These are phyloP conservation scores for Crithidia expoeki DNA, from an alignment of 208 protist species.

Conservation along the genomic window DNA sequence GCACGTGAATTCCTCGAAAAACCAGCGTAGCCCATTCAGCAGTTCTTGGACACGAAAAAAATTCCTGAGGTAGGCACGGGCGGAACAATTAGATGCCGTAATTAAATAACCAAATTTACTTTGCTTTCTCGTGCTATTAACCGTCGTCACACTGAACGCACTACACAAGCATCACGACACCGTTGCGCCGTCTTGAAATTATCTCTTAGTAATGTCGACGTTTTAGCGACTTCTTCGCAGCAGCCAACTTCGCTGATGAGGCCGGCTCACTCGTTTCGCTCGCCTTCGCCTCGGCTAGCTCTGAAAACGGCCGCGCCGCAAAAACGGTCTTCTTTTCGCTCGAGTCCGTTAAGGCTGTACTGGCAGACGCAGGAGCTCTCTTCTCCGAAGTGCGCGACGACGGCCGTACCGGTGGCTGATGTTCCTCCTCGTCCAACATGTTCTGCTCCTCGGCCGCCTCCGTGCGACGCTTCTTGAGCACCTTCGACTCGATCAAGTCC, in stretches of 20 bases:
- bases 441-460: conserved; percentile 14
- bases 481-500: conserved; percentile 15
- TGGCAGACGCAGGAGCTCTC: neutral
- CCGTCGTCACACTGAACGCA: too few species aligned
- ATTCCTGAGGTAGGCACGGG: too few species aligned
- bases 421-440: conserved; percentile 16
- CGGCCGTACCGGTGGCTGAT: neutral
- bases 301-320: conserved; percentile 7
- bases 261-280: neutral
- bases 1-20: too few species aligned
- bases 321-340: conserved; percentile 15
- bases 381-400: neutral
- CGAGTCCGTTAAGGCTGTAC: neutral
- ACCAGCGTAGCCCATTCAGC: too few species aligned
- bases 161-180: neutral
- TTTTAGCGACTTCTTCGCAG: conserved; percentile 26
- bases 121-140: too few species aligned
- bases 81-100: too few species aligned
- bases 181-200: too few species aligned
- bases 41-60: too few species aligned
- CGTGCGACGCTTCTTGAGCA: conserved; percentile 36
- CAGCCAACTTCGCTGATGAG: neutral
- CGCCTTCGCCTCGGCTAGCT: conserved; percentile 9
- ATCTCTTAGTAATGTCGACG: conserved; percentile 31
- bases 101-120: too few species aligned